Evolutionary conservation across 768 basidiomycete genomes (phyloP).

Genomic region (Kwoniella dejecticola): DNA sequence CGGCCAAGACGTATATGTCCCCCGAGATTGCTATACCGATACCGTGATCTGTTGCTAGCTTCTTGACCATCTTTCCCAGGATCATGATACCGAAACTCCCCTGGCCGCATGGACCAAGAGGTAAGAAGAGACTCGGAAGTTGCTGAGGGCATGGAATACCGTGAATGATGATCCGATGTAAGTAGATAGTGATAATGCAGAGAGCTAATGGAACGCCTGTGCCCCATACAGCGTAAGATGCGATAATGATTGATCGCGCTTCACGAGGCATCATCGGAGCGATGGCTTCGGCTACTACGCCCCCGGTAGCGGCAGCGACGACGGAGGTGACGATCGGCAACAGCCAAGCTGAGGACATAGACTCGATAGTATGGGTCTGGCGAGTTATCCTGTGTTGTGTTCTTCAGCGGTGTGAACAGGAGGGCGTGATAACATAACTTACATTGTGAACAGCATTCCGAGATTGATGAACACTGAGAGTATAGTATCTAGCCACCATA

Average conservation of each 20-base stretch:
- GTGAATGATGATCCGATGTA: conserved; percentile 62
- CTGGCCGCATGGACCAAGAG: conserved; percentile 73
- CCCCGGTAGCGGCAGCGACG: conserved; percentile 71
- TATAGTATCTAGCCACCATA: conserved; percentile 71
- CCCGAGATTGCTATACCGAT: conserved; percentile 16
- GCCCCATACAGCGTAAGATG: conserved; percentile 60
- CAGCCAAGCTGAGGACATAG: conserved; percentile 69
- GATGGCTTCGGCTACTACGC: conserved; percentile 63
- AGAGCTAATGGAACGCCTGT: conserved; percentile 66
- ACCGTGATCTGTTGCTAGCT: conserved; percentile 26
- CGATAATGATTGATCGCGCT: conserved; percentile 63
- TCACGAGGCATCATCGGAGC: conserved; percentile 58
- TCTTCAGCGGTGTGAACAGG: conserved; percentile 6
- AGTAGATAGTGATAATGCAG: conserved; percentile 69
- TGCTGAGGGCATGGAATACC: too few relatives aligned
- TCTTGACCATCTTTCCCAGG: conserved; percentile 37
- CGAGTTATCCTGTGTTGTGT: conserved; percentile 59
- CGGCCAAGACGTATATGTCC: conserved; percentile 21
- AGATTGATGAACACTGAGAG: conserved; percentile 66
- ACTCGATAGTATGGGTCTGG: conserved; percentile 64
- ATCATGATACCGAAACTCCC: conserved; percentile 57
- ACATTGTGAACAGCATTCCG: conserved; percentile 70
- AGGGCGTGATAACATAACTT: conserved; percentile 51
- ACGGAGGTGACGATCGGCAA: conserved; percentile 74
- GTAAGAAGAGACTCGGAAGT: conserved; percentile 64